phyloP scores from a whole-genome alignment of 2,329 filamentous ascomycete genomes.

The Teratosphaeria pseudoeucalypti region DNA sequence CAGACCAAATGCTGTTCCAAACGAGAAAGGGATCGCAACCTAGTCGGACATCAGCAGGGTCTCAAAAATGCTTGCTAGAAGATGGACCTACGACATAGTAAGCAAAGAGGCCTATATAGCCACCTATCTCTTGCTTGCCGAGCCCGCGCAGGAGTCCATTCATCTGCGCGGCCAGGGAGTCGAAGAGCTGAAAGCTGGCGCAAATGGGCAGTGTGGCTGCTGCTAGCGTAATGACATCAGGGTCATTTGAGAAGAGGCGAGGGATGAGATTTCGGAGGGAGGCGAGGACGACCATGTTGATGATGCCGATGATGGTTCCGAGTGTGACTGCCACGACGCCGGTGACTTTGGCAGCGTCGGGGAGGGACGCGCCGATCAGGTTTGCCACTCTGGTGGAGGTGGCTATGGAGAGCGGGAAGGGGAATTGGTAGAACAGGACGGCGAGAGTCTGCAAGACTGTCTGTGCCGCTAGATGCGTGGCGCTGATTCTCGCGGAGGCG shows the following conservation, averaged over 20 bases:
- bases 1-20: slow-evolving; percentile 66
- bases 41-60: slow-evolving; percentile 3
- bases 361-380: slow-evolving; percentile 75
- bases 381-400: slow-evolving; percentile 84
- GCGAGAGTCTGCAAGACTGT: slow-evolving; percentile 71
- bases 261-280: slow-evolving; percentile 64
- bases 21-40: slow-evolving; percentile 72
- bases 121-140: slow-evolving; percentile 79
- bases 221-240: slow-evolving; percentile 56
- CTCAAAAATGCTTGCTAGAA: background rate
- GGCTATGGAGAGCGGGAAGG: slow-evolving; percentile 83
- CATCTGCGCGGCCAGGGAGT: slow-evolving; percentile 66
- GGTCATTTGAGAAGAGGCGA: slow-evolving; percentile 58
- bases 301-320: slow-evolving; percentile 60
- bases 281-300: slow-evolving; percentile 65
- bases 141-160: slow-evolving; percentile 80
- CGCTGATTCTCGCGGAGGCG: slow-evolving; percentile 68
- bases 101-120: slow-evolving; percentile 74
- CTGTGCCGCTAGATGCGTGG: slow-evolving; percentile 75
- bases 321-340: slow-evolving; percentile 65
- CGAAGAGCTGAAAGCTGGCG: slow-evolving; percentile 82
- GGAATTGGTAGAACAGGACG: slow-evolving; percentile 77
- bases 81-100: slow-evolving; percentile 56
- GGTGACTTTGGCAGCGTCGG: slow-evolving; percentile 67
- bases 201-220: slow-evolving; percentile 65